A percentile compares a stretch with the other conserved stretches of the same genome.
phyloP scores from a whole-genome alignment of 257 asterid genomes.

The Jasminum sambac region DNA sequence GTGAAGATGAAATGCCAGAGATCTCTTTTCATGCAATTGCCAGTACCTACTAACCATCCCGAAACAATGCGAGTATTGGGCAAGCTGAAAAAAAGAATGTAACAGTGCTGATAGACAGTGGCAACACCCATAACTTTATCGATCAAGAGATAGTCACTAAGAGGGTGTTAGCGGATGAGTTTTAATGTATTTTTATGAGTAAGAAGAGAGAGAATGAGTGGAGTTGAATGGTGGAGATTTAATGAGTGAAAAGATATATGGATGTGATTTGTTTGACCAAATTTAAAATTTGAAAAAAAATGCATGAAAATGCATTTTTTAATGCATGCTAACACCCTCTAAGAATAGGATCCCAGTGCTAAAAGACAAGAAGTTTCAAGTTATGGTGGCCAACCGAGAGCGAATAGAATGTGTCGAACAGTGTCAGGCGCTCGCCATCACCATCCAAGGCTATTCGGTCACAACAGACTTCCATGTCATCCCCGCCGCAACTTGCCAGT shows the following conservation, averaged over 20 bases:
- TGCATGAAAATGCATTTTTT: too few relatives aligned
- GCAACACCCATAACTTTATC: background rate
- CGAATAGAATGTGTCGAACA: background rate
- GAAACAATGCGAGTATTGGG: background rate
- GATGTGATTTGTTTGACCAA: too few relatives aligned
- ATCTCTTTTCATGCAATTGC: background rate
- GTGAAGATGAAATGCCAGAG: background rate
- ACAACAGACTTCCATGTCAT: too few relatives aligned
- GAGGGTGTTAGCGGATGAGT: too few relatives aligned
- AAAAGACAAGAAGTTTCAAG: background rate
- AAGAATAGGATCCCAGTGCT: background rate
- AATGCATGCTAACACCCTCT: too few relatives aligned
- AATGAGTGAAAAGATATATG: too few relatives aligned
- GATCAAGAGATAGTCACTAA: background rate
- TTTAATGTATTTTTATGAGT: too few relatives aligned
- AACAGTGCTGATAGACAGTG: background rate
- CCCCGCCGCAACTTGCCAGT: background rate
- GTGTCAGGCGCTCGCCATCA: background rate
- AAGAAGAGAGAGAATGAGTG: too few relatives aligned
- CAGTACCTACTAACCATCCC: background rate
- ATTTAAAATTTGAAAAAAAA: too few relatives aligned
- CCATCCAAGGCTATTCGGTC: background rate
- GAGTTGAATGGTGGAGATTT: too few relatives aligned
- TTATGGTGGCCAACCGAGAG: background rate
- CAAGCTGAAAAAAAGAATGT: constrained; percentile 16